phyloP scores from a whole-genome alignment of 2,329 filamentous ascomycete species.

The Raffaelea albimanens region DNA sequence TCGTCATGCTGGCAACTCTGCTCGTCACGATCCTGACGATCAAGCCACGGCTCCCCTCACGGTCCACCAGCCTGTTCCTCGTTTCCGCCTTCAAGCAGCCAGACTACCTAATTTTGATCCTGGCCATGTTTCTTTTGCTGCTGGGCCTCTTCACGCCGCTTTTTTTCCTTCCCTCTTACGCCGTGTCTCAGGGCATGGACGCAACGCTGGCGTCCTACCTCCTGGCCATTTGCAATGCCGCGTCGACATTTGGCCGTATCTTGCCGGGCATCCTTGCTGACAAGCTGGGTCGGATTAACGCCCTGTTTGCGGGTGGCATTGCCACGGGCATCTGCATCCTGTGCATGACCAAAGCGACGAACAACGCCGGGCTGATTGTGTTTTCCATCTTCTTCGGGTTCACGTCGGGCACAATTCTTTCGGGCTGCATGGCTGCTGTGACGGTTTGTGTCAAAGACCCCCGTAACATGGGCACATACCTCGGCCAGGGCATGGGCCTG shows the following conservation, averaged over 20 bases:
- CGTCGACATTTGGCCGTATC: slow-evolving; percentile 42
- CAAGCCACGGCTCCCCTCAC: slow-evolving; percentile 35
- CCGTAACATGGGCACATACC: slow-evolving; percentile 39
- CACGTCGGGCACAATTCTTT: slow-evolving; percentile 21
- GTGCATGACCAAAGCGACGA: slow-evolving; percentile 16
- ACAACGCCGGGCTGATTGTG: slow-evolving; percentile 13
- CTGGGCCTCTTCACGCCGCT: slow-evolving; percentile 38
- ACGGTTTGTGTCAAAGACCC: slow-evolving; percentile 30
- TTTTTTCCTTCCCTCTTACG: slow-evolving; percentile 47
- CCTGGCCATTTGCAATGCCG: slow-evolving; percentile 52
- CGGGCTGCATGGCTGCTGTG: slow-evolving; percentile 27
- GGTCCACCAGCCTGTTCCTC: slow-evolving; percentile 12
- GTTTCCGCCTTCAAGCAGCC: slow-evolving; percentile 43
- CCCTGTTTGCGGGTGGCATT: slow-evolving; percentile 13
- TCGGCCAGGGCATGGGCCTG: slow-evolving; percentile 32
- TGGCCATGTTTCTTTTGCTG: slow-evolving; percentile 18
- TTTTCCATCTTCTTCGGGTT: slow-evolving; percentile 14
- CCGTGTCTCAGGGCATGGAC: slow-evolving; percentile 30
- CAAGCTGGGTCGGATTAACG: slow-evolving; percentile 39
- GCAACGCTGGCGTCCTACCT: slow-evolving; percentile 49
- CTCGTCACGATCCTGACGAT: slow-evolving; percentile 28
- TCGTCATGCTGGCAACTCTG: slow-evolving; percentile 28
- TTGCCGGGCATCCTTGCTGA: slow-evolving; percentile 42
- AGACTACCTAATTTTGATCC: slow-evolving; percentile 34
- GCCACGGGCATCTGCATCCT: slow-evolving; percentile 18